Evolutionary conservation across 345 rosid species (phyloP).

Genomic region (Citrus medica): DNA sequence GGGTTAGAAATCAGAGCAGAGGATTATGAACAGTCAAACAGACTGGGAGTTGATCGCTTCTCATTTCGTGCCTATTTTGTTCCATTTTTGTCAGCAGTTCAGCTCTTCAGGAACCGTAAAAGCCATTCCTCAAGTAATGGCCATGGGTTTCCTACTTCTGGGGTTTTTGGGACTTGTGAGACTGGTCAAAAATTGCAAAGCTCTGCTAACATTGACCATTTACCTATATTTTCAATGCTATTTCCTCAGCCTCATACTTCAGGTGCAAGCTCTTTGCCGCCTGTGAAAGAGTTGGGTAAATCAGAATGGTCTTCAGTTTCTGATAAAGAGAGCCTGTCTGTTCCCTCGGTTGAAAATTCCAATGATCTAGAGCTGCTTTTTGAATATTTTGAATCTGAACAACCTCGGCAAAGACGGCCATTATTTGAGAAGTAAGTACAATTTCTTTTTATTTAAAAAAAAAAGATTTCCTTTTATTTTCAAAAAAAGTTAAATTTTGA

Average conservation of each 20-base stretch:
- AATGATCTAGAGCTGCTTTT: constrained; percentile 40
- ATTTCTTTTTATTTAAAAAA: too few species aligned
- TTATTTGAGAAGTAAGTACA: constrained; percentile 48
- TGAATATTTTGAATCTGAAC: constrained; percentile 57
- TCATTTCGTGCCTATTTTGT: constrained; percentile 53
- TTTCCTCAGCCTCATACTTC: constrained; percentile 25
- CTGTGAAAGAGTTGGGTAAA: neutral
- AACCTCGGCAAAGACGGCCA: constrained; percentile 51
- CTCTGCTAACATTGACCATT: constrained; percentile 7
- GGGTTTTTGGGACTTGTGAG: constrained; percentile 9
- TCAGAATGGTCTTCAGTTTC: constrained; percentile 17
- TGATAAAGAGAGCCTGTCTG: constrained; percentile 1
- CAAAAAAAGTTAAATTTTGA: neutral
- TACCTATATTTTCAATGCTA: constrained; percentile 29
- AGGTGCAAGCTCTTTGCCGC: neutral
- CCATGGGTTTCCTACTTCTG: constrained; percentile 8
- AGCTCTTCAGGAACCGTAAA: constrained; percentile 34
- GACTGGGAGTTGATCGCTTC: constrained; percentile 41
- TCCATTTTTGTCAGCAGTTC: constrained; percentile 57
- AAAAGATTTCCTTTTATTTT: too few species aligned
- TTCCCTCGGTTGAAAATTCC: constrained; percentile 17
- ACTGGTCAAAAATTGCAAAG: constrained; percentile 13
- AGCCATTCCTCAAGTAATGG: neutral
- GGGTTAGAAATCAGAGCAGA: constrained; percentile 55
- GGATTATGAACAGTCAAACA: constrained; percentile 35